Evolutionary conservation across 2,329 filamentous ascomycete genomes (phyloP), one percentile per base, ranked within the genome.

Genomic region (Cercospora brassicicola): DNA sequence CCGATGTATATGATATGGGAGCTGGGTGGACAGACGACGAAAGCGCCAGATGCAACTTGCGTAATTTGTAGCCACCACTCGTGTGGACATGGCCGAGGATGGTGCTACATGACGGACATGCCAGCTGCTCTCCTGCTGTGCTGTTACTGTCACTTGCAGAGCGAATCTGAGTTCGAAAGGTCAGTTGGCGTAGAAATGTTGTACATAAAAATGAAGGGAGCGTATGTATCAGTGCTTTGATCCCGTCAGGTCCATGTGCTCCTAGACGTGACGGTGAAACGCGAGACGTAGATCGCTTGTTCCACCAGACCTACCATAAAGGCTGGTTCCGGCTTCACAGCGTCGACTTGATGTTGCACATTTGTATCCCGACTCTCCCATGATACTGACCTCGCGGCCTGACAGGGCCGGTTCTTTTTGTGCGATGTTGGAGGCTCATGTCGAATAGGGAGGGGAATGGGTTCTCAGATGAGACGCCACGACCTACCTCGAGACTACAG

Each of bases 401-500:
- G 71, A 72, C 75, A 78, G 70, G 69, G 72, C 72, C 75, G 75
- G 77, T 80, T 80, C 78, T 80, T 79, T 73, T 70, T 71, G 62
- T 56, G 75, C 74, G 74, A 74, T 59, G 33, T 28, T 26, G 36
- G 45, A 51, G 42, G 48, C 53, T n/a, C n/a, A 65, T 15, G 45
- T 23, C 18, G 45, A 20, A 39, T 65, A 39, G 30, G 57, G 28
- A 65, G n/a, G 60, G 42, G 26, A 51, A 39, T 7, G 36, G 36
- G 13, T 18, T 20, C 13, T 39, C 36, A n/a, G 36, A 8, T 31
- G 28, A 67, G 18, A 48, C 31, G 28, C 64, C 23, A 28, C 18
- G 13, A 72, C 82, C 77, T 82, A 85, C 82, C 81, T 81, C 74
- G 61, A 81, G 73, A 68, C 79, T 76, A 23, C 67, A 66, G 73